Percentiles rank a stretch among this genome's conserved stretches.
These are phyloP conservation scores for Dactylellina haptotyla DNA, from an alignment of 2,329 filamentous ascomycete genomes.

Conservation along the genomic window DNA sequence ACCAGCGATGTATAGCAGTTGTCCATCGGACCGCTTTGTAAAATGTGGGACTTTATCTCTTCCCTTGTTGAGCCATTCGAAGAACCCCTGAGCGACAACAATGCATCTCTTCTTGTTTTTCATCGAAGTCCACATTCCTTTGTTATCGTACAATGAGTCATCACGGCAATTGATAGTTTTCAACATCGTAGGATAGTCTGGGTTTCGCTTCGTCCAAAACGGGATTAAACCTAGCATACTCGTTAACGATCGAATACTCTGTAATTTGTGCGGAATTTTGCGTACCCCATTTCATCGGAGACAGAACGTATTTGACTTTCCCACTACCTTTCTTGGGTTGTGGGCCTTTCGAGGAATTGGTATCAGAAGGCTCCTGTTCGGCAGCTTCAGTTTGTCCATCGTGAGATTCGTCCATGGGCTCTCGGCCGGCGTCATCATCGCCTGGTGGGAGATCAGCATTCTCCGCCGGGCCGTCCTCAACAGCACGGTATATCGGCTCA, in stretches of 20 bases:
- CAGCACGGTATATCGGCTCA: constrained; percentile 85
- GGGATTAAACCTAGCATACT: constrained; percentile 76
- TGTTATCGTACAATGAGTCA: constrained; percentile 78
- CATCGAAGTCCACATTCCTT: constrained; percentile 92
- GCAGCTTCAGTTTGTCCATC: constrained; percentile 28
- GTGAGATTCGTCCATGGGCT: constrained; percentile 50
- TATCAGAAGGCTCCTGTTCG: constrained; percentile 31
- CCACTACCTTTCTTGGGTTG: constrained; percentile 31
- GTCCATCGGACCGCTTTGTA: constrained; percentile 80
- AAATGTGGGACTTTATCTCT: constrained; percentile 85
- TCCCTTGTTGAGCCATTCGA: constrained; percentile 89
- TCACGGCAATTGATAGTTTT: constrained; percentile 95
- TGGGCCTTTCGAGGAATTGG: not conserved
- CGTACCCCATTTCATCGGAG: constrained; percentile 89
- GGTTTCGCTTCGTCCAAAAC: constrained; percentile 88
- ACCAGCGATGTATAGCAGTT: constrained; percentile 87
- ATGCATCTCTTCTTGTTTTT: constrained; percentile 89
- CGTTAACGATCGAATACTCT: not conserved
- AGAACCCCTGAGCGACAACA: constrained; percentile 90
- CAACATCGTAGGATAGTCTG: constrained; percentile 79
- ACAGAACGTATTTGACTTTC: constrained; percentile 77
- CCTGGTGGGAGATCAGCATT: constrained; percentile 55
- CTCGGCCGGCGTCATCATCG: constrained; percentile 54
- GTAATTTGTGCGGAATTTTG: not conserved
- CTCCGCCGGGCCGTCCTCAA: constrained; percentile 67